These are phyloP conservation scores for Pichia phayaonensis DNA, from an alignment of 805 yeast species.

Conservation along the genomic window DNA sequence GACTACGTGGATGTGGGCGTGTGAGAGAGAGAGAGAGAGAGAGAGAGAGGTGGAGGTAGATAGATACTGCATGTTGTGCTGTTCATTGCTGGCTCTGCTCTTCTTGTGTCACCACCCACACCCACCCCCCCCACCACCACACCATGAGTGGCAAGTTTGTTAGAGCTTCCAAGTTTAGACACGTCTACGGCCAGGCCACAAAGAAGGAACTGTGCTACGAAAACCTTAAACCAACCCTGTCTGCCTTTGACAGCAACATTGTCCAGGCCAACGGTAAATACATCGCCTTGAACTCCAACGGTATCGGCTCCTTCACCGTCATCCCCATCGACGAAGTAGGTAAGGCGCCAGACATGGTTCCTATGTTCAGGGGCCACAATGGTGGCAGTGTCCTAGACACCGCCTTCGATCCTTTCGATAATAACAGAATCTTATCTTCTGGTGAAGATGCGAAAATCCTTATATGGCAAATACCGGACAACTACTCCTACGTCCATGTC, in stretches of 20 bases:
- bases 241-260: slow-evolving; percentile 95
- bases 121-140: not conserved
- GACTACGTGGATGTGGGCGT: not conserved
- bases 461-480: slow-evolving; percentile 82
- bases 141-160: slow-evolving; percentile 73
- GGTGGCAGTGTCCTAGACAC: slow-evolving; percentile 96
- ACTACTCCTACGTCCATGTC: slow-evolving; percentile 61
- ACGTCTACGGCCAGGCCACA: slow-evolving; percentile 86
- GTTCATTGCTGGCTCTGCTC: not conserved
- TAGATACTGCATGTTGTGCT: not conserved
- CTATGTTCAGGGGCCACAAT: slow-evolving; percentile 91
- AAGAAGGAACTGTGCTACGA: slow-evolving; percentile 67
- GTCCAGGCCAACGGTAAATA: slow-evolving; percentile 82
- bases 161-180: slow-evolving; percentile 94
- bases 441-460: slow-evolving; percentile 77
- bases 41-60: too few relatives aligned
- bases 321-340: slow-evolving; percentile 83
- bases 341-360: slow-evolving; percentile 87
- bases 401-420: slow-evolving; percentile 88
- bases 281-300: slow-evolving; percentile 79
- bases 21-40: not conserved
- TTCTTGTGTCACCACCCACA: not conserved
- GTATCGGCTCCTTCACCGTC: slow-evolving; percentile 97
- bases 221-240: slow-evolving; percentile 70
- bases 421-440: slow-evolving; percentile 63